Base-by-base conservation (phyloP, 805 yeast genomes). In the Metschnikowia continentalis region DNA sequence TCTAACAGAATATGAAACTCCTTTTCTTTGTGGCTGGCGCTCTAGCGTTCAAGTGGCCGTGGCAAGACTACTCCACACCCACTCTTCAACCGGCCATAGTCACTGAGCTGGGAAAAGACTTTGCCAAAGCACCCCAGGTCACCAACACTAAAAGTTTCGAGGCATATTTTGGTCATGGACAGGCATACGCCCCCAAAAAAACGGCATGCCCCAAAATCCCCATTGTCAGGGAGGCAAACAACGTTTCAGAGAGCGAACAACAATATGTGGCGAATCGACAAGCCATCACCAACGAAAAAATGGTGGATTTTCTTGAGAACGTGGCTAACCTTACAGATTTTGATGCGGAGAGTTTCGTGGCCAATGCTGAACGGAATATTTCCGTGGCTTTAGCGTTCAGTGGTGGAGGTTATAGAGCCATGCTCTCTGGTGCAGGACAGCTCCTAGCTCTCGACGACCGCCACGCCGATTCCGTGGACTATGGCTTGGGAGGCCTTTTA, bases 321-420 rank as follows among this genome's bases (percentile, higher is more conserved):
- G 62, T 54, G 22, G 70, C 75, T 15, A 61, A 67, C 39, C 60
- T 72, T 23, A 45, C 61, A 3, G 64, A 69, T 48, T 71, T 72
- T 47, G 64, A 72, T 48, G 71, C 72, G 10, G 56, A 58, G 30
- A 42, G 48, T 11, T 72, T 69, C 50, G 58, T 71, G 19, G 48
- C 61, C 35, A 44, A 65, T 5, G 46, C 55, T 1, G 32, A 43
- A 7, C 69, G 63, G 53, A 71, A 62, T 40, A 62, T 63, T 53
- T 64, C 59, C 38, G 56, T 64, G n/a, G 66, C 62, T 2, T 50
- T 71, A 55, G 60, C 76, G 52, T 58, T 73, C 68, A 49, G 64
- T 56, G 70, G 67, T 50, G 77, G 66, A 49, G 74, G 66, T 53
- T 72, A 62, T 49, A 63, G 69, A 47, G 71, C 72, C 39, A 73